Evolutionary conservation across 2,329 filamentous ascomycete genomes (phyloP), one percentile per base, ranked within the genome.

Genomic region (Arthrocladium fulminans): DNA sequence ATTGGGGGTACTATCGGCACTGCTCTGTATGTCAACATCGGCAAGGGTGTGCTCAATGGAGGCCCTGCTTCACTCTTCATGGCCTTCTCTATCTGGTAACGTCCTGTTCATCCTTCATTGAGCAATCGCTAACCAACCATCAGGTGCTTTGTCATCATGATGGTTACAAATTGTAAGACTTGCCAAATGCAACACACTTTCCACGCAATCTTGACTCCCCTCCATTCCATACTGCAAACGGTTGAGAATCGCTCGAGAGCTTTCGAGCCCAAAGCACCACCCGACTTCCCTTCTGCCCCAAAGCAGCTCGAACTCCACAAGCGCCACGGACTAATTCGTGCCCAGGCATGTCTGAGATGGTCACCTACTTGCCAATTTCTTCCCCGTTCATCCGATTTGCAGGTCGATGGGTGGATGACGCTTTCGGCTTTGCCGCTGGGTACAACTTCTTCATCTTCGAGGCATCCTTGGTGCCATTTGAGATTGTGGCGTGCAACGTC

Each of bases 391-490:
- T 73, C 41, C 67, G 68, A 13, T 68, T 72, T 47, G 69, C 68
- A 13, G 66, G 69, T 41, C 65, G 67, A 8, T 74, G 68, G 56
- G 72, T 74, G 34, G 71, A 74, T 49, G 68, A 70, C 35, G 70
- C 71, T 13, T 67, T 73, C 45, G 69, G 70, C 3, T 65, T 73
- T 43, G 67, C 68, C 19, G 66, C 67, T 15, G 70, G 69, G 3
- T 74, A 70, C 62, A 75, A 74, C 53, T 75, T 74, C 56, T 74
- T 74, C 59, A 59, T 76, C 41, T 73, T 73, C 49, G 69, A 74
- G 60, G 73, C 70, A 5, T 64, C 70, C 5, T 60, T 75, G 41
- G 70, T 76, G 2, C 73, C 73, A 0, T 76, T 75, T 47, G 73
- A 76, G 54, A 69, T 75, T 35, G 70, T 71, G 10, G 73, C 73